Base-by-base conservation (phyloP, 805 yeast species). In the Metschnikowia lunata region DNA sequence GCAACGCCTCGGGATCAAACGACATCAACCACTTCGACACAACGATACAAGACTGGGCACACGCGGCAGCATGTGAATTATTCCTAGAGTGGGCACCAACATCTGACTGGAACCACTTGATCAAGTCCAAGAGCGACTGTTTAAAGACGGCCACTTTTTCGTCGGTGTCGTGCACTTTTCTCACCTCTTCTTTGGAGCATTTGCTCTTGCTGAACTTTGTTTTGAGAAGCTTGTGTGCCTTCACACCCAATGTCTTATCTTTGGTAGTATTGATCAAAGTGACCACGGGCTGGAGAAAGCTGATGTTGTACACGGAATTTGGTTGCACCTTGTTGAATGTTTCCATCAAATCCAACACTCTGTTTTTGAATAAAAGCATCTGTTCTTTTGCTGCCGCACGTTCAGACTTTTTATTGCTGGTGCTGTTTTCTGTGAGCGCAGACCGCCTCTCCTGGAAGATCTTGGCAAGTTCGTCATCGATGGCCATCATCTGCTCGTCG, bases 401-500 rank as follows among this genome's bases (percentile, higher is more conserved):
- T 47, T 87, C 95, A 15, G 74, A 63, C 55, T 87, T 87, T 56
- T 85, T 75, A 61, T 77, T 79, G 60, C 73, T 85, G 3, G 77
- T 66, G 29, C 69, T 67, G 26, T 69, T 53, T 7, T 59, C 60
- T 8, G 79, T 64, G 42, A 88, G 62, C 0, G 86, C 85, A 48
- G 78, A 81, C 52, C 82, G 80, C 55, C 97, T 78, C 56, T 88
- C 91, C 57, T 84, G 79, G 74, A 91, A 91, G 43, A 91, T 91
- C 42, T 75, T 76, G 0, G 97, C 79, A 28, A 91, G 69, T 48
- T 88, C 93, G 18, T 75, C 85, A 60, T 91, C 98, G 55, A 91
- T 77, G 15, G 90, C 95, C 83, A 89, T 81, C 98, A 91, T 91
- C 61, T 89, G 89, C 56, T 90, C 97, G 63, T 90, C 97, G 48